Evolutionary conservation across 306 rosid species (phyloP).

Genomic region (Lathyrus aphaca): DNA sequence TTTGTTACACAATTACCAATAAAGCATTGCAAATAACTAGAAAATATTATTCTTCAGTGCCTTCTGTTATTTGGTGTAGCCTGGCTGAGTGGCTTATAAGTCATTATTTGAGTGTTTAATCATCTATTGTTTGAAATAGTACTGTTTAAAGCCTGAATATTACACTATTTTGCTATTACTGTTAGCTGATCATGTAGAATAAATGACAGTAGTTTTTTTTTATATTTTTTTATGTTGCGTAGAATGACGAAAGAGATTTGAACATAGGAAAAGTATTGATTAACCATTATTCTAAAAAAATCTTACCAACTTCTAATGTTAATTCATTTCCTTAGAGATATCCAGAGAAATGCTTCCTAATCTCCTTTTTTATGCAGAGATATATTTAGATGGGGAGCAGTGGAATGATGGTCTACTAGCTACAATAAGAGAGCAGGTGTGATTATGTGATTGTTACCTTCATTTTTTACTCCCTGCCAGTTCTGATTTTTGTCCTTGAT

Average conservation of each 20-base stretch:
- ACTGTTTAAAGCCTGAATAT: constrained; percentile 3
- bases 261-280: constrained; percentile 3
- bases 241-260: constrained; percentile 15
- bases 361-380: constrained; percentile 51
- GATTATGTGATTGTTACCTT: constrained; percentile 33
- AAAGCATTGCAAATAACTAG: constrained; percentile 9
- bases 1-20: neutral
- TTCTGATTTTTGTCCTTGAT: constrained; percentile 40
- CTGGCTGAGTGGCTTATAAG: constrained; percentile 3
- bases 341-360: constrained; percentile 21
- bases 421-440: constrained; percentile 90
- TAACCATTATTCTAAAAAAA: too few species aligned
- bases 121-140: constrained; percentile 19
- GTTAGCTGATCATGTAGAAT: constrained; percentile 9
- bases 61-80: constrained; percentile 6
- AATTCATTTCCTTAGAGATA: constrained; percentile 15
- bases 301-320: constrained; percentile 12
- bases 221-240: neutral
- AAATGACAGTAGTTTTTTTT: neutral
- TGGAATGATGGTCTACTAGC: constrained; percentile 97
- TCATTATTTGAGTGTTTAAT: neutral
- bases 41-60: constrained; percentile 17
- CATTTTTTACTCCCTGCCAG: constrained; percentile 36
- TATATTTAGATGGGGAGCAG: constrained; percentile 68
- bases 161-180: constrained; percentile 4